Percentiles rank a stretch among this genome's conserved stretches.
Evolutionary conservation across 73 alveolate genomes (phyloP).

Genomic region (Paraurostyla sp.): DNA sequence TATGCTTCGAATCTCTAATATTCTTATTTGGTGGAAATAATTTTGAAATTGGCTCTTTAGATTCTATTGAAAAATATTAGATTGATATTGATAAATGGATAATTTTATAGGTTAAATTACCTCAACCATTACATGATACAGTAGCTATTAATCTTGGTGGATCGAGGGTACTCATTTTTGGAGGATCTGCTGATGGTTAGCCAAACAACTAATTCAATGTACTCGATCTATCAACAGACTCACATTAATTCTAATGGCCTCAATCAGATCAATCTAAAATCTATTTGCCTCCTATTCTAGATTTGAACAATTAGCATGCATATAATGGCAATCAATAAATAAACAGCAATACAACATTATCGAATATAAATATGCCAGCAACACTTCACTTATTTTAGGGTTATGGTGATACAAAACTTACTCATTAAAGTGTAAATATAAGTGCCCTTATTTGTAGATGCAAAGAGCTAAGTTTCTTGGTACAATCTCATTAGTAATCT

Average conservation of each 20-base stretch:
- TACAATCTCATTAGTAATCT: not conserved
- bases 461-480: no score
- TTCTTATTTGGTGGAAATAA: slow-evolving; percentile 64
- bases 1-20: not conserved
- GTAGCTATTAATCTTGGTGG: slow-evolving; percentile 54
- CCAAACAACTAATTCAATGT: slow-evolving; percentile 40
- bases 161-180: slow-evolving; percentile 57
- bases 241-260: not conserved
- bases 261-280: slow-evolving; percentile 13
- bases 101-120: slow-evolving; percentile 1
- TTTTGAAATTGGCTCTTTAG: slow-evolving; percentile 41
- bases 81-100: slow-evolving; percentile 45
- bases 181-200: slow-evolving; percentile 64
- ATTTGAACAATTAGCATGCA: not conserved
- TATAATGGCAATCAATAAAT: no score
- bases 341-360: not conserved
- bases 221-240: slow-evolving; percentile 63
- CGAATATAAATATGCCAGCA: not conserved
- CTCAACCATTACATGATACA: slow-evolving; percentile 68
- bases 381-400: slow-evolving; percentile 52
- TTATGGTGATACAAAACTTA: slow-evolving; percentile 29
- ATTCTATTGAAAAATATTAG: slow-evolving; percentile 37
- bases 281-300: slow-evolving; percentile 58
- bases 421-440: not conserved
- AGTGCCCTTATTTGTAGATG: slow-evolving; percentile 23